A percentile compares a stretch with the other conserved stretches of the same genome.
Evolutionary conservation across 169 alveolate genomes (phyloP).

Genomic region (Theileria equi): DNA sequence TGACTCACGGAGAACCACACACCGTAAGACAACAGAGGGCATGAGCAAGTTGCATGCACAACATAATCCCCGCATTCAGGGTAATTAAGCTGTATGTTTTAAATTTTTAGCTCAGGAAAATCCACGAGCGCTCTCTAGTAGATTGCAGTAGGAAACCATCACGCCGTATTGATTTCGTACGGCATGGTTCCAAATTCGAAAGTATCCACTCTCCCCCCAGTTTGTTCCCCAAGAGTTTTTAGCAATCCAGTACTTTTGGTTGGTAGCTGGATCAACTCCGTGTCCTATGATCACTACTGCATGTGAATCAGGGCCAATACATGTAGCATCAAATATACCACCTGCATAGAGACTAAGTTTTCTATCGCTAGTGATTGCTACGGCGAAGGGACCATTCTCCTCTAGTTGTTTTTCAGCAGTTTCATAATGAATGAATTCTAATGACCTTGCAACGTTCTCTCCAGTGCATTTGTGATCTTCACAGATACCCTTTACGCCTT

Average conservation of each 20-base stretch:
- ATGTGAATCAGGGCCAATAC: slow-evolving; percentile 62
- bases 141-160: no score
- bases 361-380: slow-evolving; percentile 80
- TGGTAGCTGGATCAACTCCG: slow-evolving; percentile 51
- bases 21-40: no score
- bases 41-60: no score
- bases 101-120: no score
- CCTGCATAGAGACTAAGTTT: slow-evolving; percentile 77
- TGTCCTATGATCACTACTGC: slow-evolving; percentile 79
- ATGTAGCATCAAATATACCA: slow-evolving; percentile 70
- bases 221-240: slow-evolving; percentile 80
- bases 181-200: no score
- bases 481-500: slow-evolving; percentile 51
- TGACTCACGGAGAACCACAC: no score
- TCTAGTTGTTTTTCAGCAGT: slow-evolving; percentile 56
- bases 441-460: slow-evolving; percentile 7
- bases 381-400: slow-evolving; percentile 76
- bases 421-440: slow-evolving; percentile 3
- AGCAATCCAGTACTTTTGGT: slow-evolving; percentile 68
- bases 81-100: no score
- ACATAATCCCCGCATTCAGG: no score
- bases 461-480: slow-evolving; percentile 17
- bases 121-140: no score
- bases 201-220: slow-evolving; percentile 81
- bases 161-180: no score